A percentile compares a stretch with the other conserved stretches of the same genome.
These are phyloP conservation scores for Chenopodium album DNA, from an alignment of 148 eudicot genomes.

Conservation along the genomic window DNA sequence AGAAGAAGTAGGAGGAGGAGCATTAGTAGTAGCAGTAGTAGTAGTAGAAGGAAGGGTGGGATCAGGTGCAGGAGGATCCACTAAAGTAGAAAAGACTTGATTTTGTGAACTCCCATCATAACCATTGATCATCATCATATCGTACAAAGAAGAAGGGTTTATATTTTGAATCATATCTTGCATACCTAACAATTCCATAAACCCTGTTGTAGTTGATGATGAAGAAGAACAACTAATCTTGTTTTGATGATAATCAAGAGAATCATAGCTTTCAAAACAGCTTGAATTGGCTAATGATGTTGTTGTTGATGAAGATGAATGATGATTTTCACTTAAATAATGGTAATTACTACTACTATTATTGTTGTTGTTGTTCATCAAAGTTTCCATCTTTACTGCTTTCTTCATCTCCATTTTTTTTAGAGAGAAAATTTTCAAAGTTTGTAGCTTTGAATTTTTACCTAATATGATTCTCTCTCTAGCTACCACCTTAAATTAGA, in stretches of 20 bases:
- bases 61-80: conserved; percentile 22
- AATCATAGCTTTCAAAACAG: neutral
- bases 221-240: neutral
- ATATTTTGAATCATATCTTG: conserved; percentile 35
- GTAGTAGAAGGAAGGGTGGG: conserved; percentile 4
- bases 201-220: conserved; percentile 36
- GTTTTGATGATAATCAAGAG: neutral
- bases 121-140: conserved; percentile 20
- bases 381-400: conserved; percentile 26
- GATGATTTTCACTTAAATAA: conserved; percentile 4
- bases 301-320: conserved; percentile 16
- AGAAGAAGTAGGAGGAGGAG: neutral
- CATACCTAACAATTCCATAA: conserved; percentile 71
- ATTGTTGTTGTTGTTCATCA: neutral
- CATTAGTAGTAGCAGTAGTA: neutral
- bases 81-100: neutral
- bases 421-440: neutral
- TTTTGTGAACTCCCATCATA: neutral
- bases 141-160: conserved; percentile 26
- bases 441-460: conserved; percentile 14
- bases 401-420: conserved; percentile 24
- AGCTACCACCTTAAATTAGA: conserved; percentile 19
- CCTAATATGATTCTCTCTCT: conserved; percentile 15
- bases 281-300: conserved; percentile 10
- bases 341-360: conserved; percentile 1